A percentile compares a stretch with the other conserved stretches of the same genome.
Evolutionary conservation across 108 stramenopile species (phyloP).

Genomic region (Cyclostephanos tholiformis): DNA sequence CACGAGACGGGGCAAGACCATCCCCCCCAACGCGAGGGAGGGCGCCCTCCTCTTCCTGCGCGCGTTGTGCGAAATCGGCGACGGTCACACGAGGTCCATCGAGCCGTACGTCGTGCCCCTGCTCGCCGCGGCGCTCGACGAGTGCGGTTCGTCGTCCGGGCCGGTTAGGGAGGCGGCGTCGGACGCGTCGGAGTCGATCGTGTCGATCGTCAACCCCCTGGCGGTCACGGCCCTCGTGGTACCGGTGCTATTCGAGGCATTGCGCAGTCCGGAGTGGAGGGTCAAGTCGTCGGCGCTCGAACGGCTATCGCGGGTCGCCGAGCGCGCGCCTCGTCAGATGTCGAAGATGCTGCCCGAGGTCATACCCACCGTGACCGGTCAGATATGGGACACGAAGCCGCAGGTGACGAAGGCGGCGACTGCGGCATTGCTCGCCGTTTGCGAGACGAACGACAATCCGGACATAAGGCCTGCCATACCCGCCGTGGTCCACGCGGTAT

Average conservation of each 20-base stretch:
- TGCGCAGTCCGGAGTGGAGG: constrained; percentile 83
- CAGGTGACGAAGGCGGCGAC: constrained; percentile 91
- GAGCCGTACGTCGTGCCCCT: constrained; percentile 88
- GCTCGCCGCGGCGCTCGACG: constrained; percentile 81
- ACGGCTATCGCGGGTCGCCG: constrained; percentile 68
- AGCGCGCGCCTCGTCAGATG: constrained; percentile 58
- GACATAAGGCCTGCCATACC: constrained; percentile 88
- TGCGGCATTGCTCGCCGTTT: constrained; percentile 73
- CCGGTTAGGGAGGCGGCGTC: constrained; percentile 81
- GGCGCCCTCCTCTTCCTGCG: constrained; percentile 77
- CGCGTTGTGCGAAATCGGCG: constrained; percentile 80
- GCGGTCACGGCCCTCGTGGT: constrained; percentile 66
- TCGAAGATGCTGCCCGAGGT: constrained; percentile 79
- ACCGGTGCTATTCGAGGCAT: constrained; percentile 76
- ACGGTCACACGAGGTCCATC: constrained; percentile 40
- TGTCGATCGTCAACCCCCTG: constrained; percentile 68
- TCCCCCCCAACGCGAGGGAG: constrained; percentile 82
- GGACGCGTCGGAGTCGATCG: constrained; percentile 68
- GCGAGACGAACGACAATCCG: constrained; percentile 82
- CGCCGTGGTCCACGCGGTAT: constrained; percentile 89
- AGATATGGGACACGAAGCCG: constrained; percentile 94
- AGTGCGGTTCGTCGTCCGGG: constrained; percentile 70
- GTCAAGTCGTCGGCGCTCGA: constrained; percentile 81
- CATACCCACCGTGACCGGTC: constrained; percentile 79
- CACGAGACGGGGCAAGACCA: constrained; percentile 73